Evolutionary conservation across 305 asterid species (phyloP).

Genomic region (Petunia hybrid): DNA sequence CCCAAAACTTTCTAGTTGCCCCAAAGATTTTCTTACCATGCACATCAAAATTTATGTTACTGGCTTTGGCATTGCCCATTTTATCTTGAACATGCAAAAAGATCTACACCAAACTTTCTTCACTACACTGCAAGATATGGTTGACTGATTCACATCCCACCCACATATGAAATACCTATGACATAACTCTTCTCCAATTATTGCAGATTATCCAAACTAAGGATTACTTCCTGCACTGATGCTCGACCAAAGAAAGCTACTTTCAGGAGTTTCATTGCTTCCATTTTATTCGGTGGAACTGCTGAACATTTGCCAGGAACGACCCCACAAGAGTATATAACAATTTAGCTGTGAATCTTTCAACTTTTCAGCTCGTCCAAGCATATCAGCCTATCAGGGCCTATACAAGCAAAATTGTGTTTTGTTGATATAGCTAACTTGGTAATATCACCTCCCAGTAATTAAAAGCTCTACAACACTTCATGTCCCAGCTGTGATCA

Average conservation of each 20-base stretch:
- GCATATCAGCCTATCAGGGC: not conserved
- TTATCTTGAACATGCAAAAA: conserved; percentile 13
- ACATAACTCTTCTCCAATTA: not conserved
- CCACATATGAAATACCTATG: conserved; percentile 21
- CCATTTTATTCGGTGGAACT: not conserved
- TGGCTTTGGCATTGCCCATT: conserved; percentile 3
- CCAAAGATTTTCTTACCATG: conserved; percentile 22
- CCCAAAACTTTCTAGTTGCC: not conserved
- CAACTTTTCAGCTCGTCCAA: not conserved
- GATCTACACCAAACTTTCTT: not conserved
- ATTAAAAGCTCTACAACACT: not conserved
- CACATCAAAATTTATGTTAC: not conserved
- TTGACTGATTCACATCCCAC: conserved; percentile 14
- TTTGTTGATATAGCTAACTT: conserved; percentile 4
- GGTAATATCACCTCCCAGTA: not conserved
- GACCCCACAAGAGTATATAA: not conserved
- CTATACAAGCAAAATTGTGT: not conserved
- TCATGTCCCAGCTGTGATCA: conserved; percentile 4
- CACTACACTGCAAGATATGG: not conserved
- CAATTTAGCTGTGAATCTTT: not conserved
- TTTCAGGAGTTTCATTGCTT: not conserved
- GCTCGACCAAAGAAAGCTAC: not conserved
- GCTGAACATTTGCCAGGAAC: not conserved
- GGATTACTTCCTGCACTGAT: not conserved
- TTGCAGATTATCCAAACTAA: conserved; percentile 22